phyloP scores from a whole-genome alignment of 495 filamentous ascomycete species.

The Aspergillus incahuasiensis region DNA sequence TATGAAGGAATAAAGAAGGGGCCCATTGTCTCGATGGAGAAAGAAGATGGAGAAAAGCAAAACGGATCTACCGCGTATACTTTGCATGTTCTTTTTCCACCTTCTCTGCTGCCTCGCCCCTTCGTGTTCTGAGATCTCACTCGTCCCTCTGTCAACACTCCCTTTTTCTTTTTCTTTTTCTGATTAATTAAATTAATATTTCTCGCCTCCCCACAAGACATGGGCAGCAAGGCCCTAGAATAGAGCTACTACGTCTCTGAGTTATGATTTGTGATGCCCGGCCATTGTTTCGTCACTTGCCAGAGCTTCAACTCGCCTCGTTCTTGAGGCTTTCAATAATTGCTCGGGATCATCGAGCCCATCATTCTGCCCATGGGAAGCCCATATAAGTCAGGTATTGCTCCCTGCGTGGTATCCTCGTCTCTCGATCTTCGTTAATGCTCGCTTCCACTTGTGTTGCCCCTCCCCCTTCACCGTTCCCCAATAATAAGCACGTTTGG shows the following conservation, averaged over 20 bases:
- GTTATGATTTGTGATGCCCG: conserved; percentile 1
- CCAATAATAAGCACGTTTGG: conserved; percentile 12
- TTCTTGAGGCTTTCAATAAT: conserved; percentile 7
- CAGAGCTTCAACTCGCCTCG: not conserved
- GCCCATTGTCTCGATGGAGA: not conserved
- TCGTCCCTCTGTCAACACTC: conserved; percentile 2
- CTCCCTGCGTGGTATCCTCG: conserved; percentile 13
- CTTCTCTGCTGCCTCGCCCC: not conserved
- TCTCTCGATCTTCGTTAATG: not conserved
- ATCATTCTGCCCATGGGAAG: not conserved
- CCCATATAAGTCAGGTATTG: conserved; percentile 19
- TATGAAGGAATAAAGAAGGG: not conserved
- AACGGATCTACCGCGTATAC: conserved; percentile 6
- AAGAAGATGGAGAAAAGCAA: conserved; percentile 7
- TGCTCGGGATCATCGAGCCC: conserved; percentile 8
- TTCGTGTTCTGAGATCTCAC: conserved; percentile 1
- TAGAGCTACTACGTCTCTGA: not conserved
- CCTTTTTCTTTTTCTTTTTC: conserved; percentile 12
- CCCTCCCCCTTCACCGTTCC: conserved; percentile 3
- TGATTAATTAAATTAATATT: conserved; percentile 5
- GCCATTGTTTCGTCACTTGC: not conserved
- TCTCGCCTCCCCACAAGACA: not conserved
- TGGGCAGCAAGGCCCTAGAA: not conserved
- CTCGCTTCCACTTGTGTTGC: conserved; percentile 1
- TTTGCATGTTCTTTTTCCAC: conserved; percentile 9